A percentile compares a stretch with the other conserved stretches of the same genome.
Evolutionary conservation across 306 rosid species (phyloP).

Genomic region (Glycine soja): DNA sequence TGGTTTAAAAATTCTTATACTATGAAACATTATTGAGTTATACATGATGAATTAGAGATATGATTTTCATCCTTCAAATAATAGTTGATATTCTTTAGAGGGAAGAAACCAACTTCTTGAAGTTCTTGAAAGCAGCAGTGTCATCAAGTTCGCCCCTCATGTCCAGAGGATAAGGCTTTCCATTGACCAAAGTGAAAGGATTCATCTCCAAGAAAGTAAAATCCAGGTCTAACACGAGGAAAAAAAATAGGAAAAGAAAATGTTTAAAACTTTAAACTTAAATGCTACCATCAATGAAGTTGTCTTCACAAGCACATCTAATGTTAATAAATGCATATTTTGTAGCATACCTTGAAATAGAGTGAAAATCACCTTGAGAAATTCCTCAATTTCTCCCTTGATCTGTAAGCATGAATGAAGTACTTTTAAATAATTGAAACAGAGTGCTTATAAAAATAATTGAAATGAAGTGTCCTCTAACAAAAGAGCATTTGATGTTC

Average conservation of each 20-base stretch:
- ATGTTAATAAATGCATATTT: conserved; percentile 12
- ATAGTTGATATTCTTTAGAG: conserved; percentile 27
- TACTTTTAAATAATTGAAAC: conserved; percentile 10
- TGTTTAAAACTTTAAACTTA: neutral
- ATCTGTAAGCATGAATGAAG: conserved; percentile 54
- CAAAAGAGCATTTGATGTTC: neutral
- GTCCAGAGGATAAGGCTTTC: conserved; percentile 97
- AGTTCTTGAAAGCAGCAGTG: conserved; percentile 98
- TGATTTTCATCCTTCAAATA: conserved; percentile 26
- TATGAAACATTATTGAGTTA: conserved; percentile 12
- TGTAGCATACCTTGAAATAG: conserved; percentile 73
- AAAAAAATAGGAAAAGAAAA: neutral
- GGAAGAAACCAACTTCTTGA: conserved; percentile 74
- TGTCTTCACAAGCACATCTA: conserved; percentile 16
- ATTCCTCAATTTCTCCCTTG: conserved; percentile 81
- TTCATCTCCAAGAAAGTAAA: conserved; percentile 99
- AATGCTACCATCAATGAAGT: conserved; percentile 3
- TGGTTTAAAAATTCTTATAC: conserved; percentile 13
- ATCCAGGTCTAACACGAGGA: conserved; percentile 74
- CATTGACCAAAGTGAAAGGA: conserved; percentile 87
- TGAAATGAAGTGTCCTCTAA: conserved; percentile 14
- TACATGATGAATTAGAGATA: conserved; percentile 27
- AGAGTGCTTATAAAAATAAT: conserved; percentile 3
- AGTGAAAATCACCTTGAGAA: conserved; percentile 69
- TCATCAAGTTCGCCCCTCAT: conserved; percentile 99